Base-by-base conservation (phyloP, 805 yeast genomes). In the Kodamaea hsintzibuensis region DNA sequence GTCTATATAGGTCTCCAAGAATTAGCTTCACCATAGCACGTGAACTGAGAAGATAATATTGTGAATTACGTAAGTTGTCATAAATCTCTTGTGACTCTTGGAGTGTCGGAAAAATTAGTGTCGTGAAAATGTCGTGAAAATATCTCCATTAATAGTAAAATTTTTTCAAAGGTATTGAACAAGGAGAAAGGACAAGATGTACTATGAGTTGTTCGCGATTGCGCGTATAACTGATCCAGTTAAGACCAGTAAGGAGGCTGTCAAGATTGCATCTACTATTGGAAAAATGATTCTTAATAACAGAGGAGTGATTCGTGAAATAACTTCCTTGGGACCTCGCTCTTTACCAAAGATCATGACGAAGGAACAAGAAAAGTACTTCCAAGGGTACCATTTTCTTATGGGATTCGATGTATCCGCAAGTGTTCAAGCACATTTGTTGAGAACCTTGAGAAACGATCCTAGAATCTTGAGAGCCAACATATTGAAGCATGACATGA, bases 291-390 rank as follows among this genome's bases (percentile, higher is more conserved):
- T 93, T 27, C 81, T 95, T 55, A 83, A 84, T 56, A 92, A 93
- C 71, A 90, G 97, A 79, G 99, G 99, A 49, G 93, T 93, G n/a
- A 85, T 93, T 39, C 82, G 98, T 67, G 85, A 83, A 56, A 82
- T 93, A 46, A 82, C 87, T 50, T 88, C 91, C 57, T 72, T 92
- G 68, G 98, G 97, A 0, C 81, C 85, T 42, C 82, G 82, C 57
- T 84, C 85, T 25, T 78, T 95, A 52, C 97, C 98, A 16, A 87
- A 84, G 59, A 81, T 93, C 56, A 81, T 89, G 72, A 83, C 85
- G 60, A 89, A 89, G 66, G 91, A 91, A 65, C 96, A 91, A 65
- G 96, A 92, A 66, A 81, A 84, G 56, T 96, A 92, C 71, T 90
- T 90, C 67, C 92, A 90, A 67, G 98, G 98, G 2, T 86, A 88